These are phyloP conservation scores for Salix koriyanagi DNA, from an alignment of 345 rosid species.

Conservation along the genomic window DNA sequence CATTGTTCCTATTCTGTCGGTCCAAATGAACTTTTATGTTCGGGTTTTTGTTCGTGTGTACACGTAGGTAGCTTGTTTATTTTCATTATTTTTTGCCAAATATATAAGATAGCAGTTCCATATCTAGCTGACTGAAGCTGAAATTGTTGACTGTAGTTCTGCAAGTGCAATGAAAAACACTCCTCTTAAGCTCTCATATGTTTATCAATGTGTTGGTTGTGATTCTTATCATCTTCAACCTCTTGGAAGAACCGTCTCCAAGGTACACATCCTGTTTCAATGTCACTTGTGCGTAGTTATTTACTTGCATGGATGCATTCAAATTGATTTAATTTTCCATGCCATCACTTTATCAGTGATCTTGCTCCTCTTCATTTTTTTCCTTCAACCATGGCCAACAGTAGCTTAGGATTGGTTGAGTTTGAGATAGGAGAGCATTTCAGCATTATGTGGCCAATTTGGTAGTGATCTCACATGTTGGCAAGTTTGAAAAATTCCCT, in stretches of 20 bases:
- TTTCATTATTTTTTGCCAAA: neutral
- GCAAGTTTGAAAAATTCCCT: neutral
- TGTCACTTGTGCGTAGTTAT: neutral
- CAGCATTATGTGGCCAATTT: neutral
- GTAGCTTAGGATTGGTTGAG: neutral
- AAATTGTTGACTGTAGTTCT: constrained; percentile 58
- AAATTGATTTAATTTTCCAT: neutral
- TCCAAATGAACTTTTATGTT: constrained; percentile 91
- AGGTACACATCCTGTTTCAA: constrained; percentile 42
- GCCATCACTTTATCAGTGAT: neutral
- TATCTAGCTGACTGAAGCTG: constrained; percentile 14
- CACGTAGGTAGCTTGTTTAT: constrained; percentile 54
- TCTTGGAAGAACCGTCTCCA: constrained; percentile 77
- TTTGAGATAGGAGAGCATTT: neutral
- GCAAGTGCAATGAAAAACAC: constrained; percentile 98
- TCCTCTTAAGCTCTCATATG: constrained; percentile 96
- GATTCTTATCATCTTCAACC: constrained; percentile 98
- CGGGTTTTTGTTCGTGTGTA: constrained; percentile 92
- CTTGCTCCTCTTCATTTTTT: neutral
- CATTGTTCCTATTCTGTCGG: constrained; percentile 91
- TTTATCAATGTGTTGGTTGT: constrained; percentile 94
- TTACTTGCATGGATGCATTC: neutral
- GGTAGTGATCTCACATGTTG: neutral
- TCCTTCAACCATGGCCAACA: neutral
- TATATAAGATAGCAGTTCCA: neutral